These are phyloP conservation scores for Gastrodia elata DNA, from an alignment of 106 monocot species.

Conservation along the genomic window DNA sequence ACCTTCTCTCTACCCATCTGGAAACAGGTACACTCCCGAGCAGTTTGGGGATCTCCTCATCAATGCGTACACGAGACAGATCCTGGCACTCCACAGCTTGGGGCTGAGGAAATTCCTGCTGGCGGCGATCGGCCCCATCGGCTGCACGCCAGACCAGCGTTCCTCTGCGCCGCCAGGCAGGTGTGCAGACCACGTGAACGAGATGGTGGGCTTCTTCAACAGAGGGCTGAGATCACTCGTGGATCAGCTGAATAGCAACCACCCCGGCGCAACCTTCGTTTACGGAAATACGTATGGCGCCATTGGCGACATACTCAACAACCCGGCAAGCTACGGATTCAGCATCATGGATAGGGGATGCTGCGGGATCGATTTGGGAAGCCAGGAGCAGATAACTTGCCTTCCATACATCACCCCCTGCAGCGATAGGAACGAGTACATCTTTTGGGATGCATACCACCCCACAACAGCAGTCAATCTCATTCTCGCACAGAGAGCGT, in stretches of 20 bases:
- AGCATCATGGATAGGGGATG: conserved; percentile 37
- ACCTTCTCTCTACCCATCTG: conserved; percentile 42
- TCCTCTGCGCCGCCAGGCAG: conserved; percentile 22
- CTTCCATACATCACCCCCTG: conserved; percentile 31
- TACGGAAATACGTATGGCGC: conserved; percentile 71
- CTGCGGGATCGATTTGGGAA: conserved; percentile 33
- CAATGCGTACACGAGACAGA: conserved; percentile 47
- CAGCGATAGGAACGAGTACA: conserved; percentile 24
- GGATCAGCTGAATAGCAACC: conserved; percentile 47
- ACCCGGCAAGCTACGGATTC: conserved; percentile 52
- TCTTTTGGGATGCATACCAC: conserved; percentile 73
- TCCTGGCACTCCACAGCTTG: conserved; percentile 51
- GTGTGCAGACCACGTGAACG: conserved; percentile 56
- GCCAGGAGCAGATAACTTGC: conserved; percentile 38
- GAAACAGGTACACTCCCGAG: conserved; percentile 42
- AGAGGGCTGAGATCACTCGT: conserved; percentile 35
- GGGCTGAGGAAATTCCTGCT: conserved; percentile 69
- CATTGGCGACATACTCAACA: conserved; percentile 61
- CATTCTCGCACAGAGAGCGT: conserved; percentile 43
- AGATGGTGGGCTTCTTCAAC: conserved; percentile 63
- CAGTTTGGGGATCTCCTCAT: conserved; percentile 61
- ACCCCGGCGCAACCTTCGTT: conserved; percentile 45
- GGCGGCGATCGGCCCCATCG: conserved; percentile 48
- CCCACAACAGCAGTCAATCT: conserved; percentile 54
- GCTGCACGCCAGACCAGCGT: conserved; percentile 69